Evolutionary conservation across 2,329 filamentous ascomycete genomes (phyloP), one percentile per base, ranked within the genome.

Genomic region (Fusarium brachygibbosum): DNA sequence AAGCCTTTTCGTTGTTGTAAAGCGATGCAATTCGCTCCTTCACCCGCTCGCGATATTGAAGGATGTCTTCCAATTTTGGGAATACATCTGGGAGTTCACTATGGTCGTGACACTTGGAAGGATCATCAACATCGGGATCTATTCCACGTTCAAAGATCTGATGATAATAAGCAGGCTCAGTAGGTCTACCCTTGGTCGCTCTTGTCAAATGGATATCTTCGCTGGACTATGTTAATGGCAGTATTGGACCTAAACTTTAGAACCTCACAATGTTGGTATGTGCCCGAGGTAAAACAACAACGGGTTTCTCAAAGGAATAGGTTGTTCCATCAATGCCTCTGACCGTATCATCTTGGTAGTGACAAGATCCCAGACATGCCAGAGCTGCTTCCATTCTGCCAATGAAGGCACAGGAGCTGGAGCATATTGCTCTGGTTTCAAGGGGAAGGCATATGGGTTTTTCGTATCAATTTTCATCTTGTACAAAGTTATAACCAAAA

Each of bases 351-450:
- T 69, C 3, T 48, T 52, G 3, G 64, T 59, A 9, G 64, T 66
- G 3, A 69, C 46, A 17, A 70, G 64, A 23, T 70, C 68, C 68
- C 68, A 70, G 12, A 54, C 45, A 6, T 23, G 17, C 68, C 68
- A 70, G 12, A 71, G 23, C 11, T 70, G 55, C n/a, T 45, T 38
- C 64, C 68, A 71, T 49, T 71, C 68, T 10, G 38, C 29, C 3
- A 70, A 25, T 0, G 68, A 71, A 9, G 68, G 68, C 3, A 70
- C 37, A 2, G 64, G 45, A 10, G n/a, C 40, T 5, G 59, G 37
- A 10, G 68, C 68, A 28, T 70, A 70, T 11, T 54, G 35, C 3
- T 56, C 21, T 3, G 56, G 68, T 11, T 8, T 25, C 4, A 63
- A 44, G 2, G 50, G 53, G 7, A 70, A 52, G 8, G 76, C 21